Evolutionary conservation across 2,329 filamentous ascomycete species (phyloP), one percentile per base, ranked within the genome.

Genomic region (Metarhizium humberi): DNA sequence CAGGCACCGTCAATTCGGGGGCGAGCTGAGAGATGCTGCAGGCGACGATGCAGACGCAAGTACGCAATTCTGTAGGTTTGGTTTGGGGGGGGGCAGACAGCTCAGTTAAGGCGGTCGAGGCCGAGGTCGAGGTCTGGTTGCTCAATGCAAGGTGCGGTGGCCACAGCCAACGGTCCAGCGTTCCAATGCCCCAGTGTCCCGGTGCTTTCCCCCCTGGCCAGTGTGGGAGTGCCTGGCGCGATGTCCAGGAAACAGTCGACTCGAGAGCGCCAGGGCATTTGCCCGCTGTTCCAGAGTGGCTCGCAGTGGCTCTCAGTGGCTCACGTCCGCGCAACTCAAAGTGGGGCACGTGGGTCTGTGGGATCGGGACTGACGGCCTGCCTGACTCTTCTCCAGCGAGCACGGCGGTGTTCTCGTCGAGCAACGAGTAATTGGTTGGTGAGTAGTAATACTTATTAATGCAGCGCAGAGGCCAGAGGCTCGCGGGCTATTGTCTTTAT

Each of bases 11-110:
- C 45, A 50, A 53, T 50, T 52, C 46, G 29, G 49, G 42, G 42
- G n/a, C 29, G 55, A 52, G 51, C 55, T 56, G 48, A 54, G 49
- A n/a, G 32, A 49, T 52, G 47, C 55, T 50, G 55, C 55, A 57
- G 52, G 52, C 55, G 52, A 48, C 54, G 54, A 51, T 50, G 48
- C 53, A 55, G 55, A 20, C 45, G 52, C 45, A 45, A 11, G 38
- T 16, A 11, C 4, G 38, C 14, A 40, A 14, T 40, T 13, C 8
- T 36, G 34, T 7, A 40, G 4, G 38, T 14, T 11, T 45, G 18
- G 42, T 45, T 20, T 18, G 52, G 49, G 13, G 42, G 55, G 48
- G 52, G 45, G 49, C 51, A 50, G 45, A 50, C 36, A 52, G 56
- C 29, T 50, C 52, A 50, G 56, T 57, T 52, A 38, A 54, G 55